Evolutionary conservation across 2,329 filamentous ascomycete genomes (phyloP).

Genomic region (Colletotrichum siamense): DNA sequence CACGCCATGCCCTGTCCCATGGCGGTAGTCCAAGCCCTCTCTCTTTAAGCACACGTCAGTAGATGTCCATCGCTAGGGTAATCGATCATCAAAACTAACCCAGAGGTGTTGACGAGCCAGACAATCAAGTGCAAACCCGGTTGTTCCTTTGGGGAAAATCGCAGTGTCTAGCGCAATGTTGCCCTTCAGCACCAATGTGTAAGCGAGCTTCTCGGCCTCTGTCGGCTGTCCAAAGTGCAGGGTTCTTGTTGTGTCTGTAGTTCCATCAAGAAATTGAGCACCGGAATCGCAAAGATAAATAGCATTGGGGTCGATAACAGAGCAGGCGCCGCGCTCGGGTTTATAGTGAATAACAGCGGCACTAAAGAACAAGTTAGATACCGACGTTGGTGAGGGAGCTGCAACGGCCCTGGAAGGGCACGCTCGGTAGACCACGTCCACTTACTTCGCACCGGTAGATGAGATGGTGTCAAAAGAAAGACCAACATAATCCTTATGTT

Average conservation of each 20-base stretch:
- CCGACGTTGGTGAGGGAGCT: not conserved
- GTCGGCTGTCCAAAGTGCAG: slow-evolving; percentile 89
- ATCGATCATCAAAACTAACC: slow-evolving; percentile 54
- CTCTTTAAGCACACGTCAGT: slow-evolving; percentile 43
- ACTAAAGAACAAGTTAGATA: slow-evolving; percentile 38
- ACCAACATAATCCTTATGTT: slow-evolving; percentile 79
- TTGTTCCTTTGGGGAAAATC: slow-evolving; percentile 93
- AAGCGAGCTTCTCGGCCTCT: slow-evolving; percentile 83
- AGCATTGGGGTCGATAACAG: slow-evolving; percentile 80
- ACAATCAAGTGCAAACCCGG: slow-evolving; percentile 87
- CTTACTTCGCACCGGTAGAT: slow-evolving; percentile 80
- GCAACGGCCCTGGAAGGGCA: not conserved
- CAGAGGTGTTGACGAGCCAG: slow-evolving; percentile 91
- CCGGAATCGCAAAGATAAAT: slow-evolving; percentile 97
- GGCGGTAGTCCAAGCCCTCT: slow-evolving; percentile 90
- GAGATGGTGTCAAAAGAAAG: slow-evolving; percentile 97
- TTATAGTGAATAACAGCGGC: slow-evolving; percentile 97
- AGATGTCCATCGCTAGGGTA: not conserved
- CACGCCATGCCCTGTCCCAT: slow-evolving; percentile 95
- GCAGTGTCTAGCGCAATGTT: slow-evolving; percentile 87
- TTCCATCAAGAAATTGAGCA: slow-evolving; percentile 94
- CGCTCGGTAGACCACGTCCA: slow-evolving; percentile 16
- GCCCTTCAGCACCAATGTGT: slow-evolving; percentile 94
- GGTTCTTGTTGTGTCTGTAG: slow-evolving; percentile 93
- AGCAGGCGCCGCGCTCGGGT: slow-evolving; percentile 82